phyloP scores from a whole-genome alignment of 495 filamentous ascomycete genomes.

The Podospora sp. region DNA sequence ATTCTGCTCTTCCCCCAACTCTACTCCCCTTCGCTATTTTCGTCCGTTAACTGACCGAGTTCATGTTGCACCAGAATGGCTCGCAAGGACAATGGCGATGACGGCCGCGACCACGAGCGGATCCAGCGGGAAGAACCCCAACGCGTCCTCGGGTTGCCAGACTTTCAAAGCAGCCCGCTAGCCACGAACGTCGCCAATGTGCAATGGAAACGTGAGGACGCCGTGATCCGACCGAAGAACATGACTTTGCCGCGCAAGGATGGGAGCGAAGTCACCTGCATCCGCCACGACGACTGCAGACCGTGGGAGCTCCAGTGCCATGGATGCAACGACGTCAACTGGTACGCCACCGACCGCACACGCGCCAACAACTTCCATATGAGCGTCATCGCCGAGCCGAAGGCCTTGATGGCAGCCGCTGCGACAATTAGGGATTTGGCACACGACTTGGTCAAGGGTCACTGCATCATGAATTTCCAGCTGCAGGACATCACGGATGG shows the following conservation, averaged over 20 bases:
- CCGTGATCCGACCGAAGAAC: not conserved
- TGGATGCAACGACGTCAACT: not conserved
- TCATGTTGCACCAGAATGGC: not conserved
- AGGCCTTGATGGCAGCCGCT: not conserved
- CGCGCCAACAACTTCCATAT: not conserved
- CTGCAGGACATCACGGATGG: conserved; percentile 1
- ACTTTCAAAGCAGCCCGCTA: not conserved
- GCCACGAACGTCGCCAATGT: not conserved
- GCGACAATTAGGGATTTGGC: not conserved
- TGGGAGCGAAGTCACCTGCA: not conserved
- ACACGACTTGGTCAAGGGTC: not conserved
- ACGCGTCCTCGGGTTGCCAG: not conserved
- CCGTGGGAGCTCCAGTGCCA: not conserved
- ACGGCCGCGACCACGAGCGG: not conserved
- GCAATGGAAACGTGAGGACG: not conserved
- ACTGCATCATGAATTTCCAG: conserved; percentile 7
- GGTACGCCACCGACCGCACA: not conserved
- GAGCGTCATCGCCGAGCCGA: not conserved
- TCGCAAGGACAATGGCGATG: not conserved
- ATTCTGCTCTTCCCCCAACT: too few relatives aligned
- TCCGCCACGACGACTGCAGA: not conserved
- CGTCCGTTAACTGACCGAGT: too few relatives aligned
- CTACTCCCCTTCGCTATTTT: too few relatives aligned
- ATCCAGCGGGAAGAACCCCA: not conserved
- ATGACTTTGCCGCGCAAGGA: not conserved